These are phyloP conservation scores for Gnomoniopsis smithogilvyi DNA, from an alignment of 2,329 filamentous ascomycete genomes.

Conservation along the genomic window DNA sequence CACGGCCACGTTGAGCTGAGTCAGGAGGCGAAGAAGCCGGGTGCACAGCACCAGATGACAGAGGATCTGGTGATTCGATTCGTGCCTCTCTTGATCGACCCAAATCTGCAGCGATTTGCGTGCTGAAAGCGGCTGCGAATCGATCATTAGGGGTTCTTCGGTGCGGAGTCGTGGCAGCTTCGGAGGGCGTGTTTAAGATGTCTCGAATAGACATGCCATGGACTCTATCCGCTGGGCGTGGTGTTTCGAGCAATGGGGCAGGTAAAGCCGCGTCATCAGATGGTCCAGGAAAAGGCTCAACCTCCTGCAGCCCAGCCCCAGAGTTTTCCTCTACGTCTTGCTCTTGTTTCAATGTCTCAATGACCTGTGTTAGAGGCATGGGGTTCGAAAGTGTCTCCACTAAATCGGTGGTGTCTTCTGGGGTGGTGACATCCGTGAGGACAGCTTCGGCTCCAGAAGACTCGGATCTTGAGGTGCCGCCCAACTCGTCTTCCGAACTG, in stretches of 20 bases:
- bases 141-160: conserved; percentile 2
- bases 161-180: conserved; percentile 1
- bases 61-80: conserved; percentile 3
- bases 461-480: conserved; percentile 29
- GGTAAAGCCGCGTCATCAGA: neutral
- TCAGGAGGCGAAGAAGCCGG: neutral
- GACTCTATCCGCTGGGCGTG: neutral
- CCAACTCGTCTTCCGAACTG: conserved; percentile 34
- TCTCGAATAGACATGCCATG: conserved; percentile 15
- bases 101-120: neutral
- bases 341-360: conserved; percentile 30
- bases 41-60: neutral
- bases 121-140: conserved; percentile 10
- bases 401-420: conserved; percentile 44
- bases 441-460: conserved; percentile 28
- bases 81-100: neutral
- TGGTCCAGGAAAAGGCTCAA: conserved; percentile 5
- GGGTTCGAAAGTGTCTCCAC: conserved; percentile 32
- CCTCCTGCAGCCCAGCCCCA: conserved; percentile 17
- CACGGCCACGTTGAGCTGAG: conserved; percentile 23
- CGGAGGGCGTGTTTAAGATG: conserved; percentile 14
- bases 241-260: conserved; percentile 18
- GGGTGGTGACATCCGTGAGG: conserved; percentile 46
- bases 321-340: conserved; percentile 23
- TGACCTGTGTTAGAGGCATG: conserved; percentile 27